Base-by-base conservation (phyloP, 139 green algal species). In the Haematococcus lacustris region DNA sequence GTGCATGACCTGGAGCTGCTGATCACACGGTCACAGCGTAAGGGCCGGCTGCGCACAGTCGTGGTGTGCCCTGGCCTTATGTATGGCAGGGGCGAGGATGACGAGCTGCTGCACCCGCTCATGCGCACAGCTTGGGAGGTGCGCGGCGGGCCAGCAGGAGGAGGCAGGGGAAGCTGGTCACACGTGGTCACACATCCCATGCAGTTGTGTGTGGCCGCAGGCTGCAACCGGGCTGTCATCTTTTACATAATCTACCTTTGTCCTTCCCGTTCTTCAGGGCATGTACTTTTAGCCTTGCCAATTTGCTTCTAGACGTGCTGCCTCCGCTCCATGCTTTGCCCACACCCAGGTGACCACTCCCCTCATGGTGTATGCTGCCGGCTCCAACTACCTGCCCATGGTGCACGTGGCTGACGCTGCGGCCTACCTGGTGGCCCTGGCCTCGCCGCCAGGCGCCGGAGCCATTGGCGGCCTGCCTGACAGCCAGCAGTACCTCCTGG, bases 21-120 rank as follows among this genome's bases (percentile, higher is more conserved):
- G 3, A 64, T 90, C 17, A 38, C 87, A 57, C 51, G 74, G 9
- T 61, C 63, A 4, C 57, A 53, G 7, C 79, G 72, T 13, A 61
- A 65, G 9, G 78, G 76, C 34, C 51, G 64, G 39, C 75, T 86
- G 33, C 37, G 30, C 3, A 87, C 82, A 0, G 68, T 76, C 33
- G 66, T 88, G 0, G 71, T 90, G 17, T 88, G 80, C 69, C 85
- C 85, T 28, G 85, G 82, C 2, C 30, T 90, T 9, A 70, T 88
- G 68, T 90, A 88, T 38, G 85, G 85, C 26, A 6, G 30, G 21
- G 80, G 82, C 6, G 85, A 88, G 68, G 79, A 72, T n/a, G 79
- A 85, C 61, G 30, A 34, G 3, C 41, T 39, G 26, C 71, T 88
- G 26, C 79, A 83, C 38, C 38, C n/a, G 5, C 33, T 66, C 47